Evolutionary conservation across 2,329 filamentous ascomycete genomes (phyloP).

Genomic region (Apiospora koreana): DNA sequence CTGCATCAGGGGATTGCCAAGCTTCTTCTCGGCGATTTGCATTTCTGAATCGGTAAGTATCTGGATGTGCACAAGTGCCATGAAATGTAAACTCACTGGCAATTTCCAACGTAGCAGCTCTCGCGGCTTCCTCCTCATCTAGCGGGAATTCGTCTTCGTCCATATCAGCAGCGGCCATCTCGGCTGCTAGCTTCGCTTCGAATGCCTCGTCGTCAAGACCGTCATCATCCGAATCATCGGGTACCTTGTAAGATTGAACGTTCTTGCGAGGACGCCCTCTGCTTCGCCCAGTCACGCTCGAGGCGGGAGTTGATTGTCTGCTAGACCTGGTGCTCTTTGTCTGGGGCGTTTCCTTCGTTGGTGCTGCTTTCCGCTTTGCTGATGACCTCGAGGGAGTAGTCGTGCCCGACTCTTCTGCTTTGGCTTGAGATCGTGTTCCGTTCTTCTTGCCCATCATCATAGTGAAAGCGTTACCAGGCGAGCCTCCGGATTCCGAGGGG

Average conservation of each 20-base stretch:
- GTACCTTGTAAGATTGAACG: constrained; percentile 50
- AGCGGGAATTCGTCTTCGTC: constrained; percentile 36
- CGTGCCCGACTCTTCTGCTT: constrained; percentile 18
- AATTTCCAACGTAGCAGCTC: constrained; percentile 68
- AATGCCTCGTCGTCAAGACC: constrained; percentile 80
- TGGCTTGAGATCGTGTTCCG: constrained; percentile 24
- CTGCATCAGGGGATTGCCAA: constrained; percentile 99
- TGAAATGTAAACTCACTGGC: constrained; percentile 62
- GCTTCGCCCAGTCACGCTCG: constrained; percentile 40
- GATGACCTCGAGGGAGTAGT: constrained; percentile 23
- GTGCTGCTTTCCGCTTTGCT: constrained; percentile 39
- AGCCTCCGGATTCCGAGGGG: constrained; percentile 20
- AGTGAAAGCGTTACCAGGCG: constrained; percentile 48
- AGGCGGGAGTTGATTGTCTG: constrained; percentile 71
- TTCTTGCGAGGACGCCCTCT: constrained; percentile 53
- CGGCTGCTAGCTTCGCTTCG: constrained; percentile 72
- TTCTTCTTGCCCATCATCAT: constrained; percentile 53
- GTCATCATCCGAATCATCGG: constrained; percentile 62
- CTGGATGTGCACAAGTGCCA: not conserved
- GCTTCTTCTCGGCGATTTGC: constrained; percentile 86
- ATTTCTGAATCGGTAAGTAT: constrained; percentile 53
- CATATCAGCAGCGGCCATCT: constrained; percentile 48
- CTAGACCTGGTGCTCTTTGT: constrained; percentile 76
- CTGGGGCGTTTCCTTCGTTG: constrained; percentile 33
- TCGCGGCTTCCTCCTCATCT: constrained; percentile 62